Evolutionary conservation across 1,284 basidiomycete genomes (phyloP).

Genomic region (Sparassis latifolia): DNA sequence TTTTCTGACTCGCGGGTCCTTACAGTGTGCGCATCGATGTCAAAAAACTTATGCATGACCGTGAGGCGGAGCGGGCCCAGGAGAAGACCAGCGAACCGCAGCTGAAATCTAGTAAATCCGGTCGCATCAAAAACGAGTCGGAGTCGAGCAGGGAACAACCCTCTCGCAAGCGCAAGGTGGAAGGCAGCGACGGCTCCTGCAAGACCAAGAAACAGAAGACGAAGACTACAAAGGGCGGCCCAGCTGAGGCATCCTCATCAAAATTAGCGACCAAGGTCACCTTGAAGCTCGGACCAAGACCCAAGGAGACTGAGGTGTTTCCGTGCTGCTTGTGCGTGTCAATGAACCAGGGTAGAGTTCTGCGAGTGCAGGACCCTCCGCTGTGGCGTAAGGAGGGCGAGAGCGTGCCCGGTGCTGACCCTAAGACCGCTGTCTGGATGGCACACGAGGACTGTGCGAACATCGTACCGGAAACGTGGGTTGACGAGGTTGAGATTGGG

Average conservation of each 20-base stretch:
- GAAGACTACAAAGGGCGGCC: conserved; percentile 10
- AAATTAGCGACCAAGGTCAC: conserved; percentile 42
- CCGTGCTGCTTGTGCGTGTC: conserved; percentile 84
- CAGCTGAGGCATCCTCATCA: conserved; percentile 9
- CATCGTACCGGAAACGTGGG: conserved; percentile 82
- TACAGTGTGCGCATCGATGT: conserved; percentile 87
- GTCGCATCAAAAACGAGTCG: conserved; percentile 1
- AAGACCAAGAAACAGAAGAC: conserved; percentile 31
- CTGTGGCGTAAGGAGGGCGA: conserved; percentile 42
- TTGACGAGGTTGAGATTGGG: conserved; percentile 55
- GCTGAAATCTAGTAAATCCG: conserved; percentile 8
- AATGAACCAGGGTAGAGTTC: conserved; percentile 44
- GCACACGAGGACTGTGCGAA: conserved; percentile 76
- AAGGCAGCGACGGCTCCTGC: conserved; percentile 9
- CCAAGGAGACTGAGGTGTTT: conserved; percentile 48
- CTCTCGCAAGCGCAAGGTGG: conserved; percentile 35
- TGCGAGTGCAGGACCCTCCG: conserved; percentile 68
- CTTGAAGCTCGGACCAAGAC: conserved; percentile 55
- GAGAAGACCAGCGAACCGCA: neutral
- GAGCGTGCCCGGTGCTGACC: conserved; percentile 25
- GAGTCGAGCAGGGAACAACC: neutral
- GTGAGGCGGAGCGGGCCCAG: conserved; percentile 38
- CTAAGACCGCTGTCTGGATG: conserved; percentile 45
- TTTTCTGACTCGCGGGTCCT: neutral
- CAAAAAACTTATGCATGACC: conserved; percentile 68